A percentile compares a stretch with the other conserved stretches of the same genome.
Evolutionary conservation across 2,329 filamentous ascomycete genomes (phyloP).

Genomic region (Alternaria sp.): DNA sequence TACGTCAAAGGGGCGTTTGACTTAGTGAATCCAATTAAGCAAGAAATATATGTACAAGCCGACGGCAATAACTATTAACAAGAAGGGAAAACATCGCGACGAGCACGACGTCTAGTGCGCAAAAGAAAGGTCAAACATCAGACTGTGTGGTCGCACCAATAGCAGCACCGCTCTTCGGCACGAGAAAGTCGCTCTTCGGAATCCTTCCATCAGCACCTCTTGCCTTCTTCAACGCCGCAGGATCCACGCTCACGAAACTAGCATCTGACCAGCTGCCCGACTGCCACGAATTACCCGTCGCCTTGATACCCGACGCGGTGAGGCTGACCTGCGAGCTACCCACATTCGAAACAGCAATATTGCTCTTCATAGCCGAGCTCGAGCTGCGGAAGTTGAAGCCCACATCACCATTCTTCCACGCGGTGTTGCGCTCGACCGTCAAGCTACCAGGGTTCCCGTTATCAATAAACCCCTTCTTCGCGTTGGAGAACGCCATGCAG

Average conservation of each 20-base stretch:
- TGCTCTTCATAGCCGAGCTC: slow-evolving; percentile 46
- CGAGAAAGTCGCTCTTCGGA: slow-evolving; percentile 51
- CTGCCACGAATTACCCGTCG: slow-evolving; percentile 55
- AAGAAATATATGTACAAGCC: not conserved
- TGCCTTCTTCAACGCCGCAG: slow-evolving; percentile 44
- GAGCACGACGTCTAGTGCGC: not conserved
- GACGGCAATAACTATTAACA: not conserved
- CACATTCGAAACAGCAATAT: slow-evolving; percentile 49
- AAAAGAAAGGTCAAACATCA: slow-evolving; percentile 1
- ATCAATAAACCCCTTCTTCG: slow-evolving; percentile 56
- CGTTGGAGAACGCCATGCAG: slow-evolving; percentile 55
- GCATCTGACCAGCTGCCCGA: slow-evolving; percentile 47
- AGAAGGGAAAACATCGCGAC: not conserved
- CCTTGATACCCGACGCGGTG: slow-evolving; percentile 13
- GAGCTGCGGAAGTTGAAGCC: slow-evolving; percentile 50
- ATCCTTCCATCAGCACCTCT: slow-evolving; percentile 50
- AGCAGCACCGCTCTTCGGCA: slow-evolving; percentile 45
- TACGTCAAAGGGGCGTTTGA: not conserved
- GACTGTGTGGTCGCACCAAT: slow-evolving; percentile 50
- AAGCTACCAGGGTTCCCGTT: slow-evolving; percentile 54
- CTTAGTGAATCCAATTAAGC: not conserved
- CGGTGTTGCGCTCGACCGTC: slow-evolving; percentile 52
- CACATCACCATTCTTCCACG: slow-evolving; percentile 54
- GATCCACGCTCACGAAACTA: slow-evolving; percentile 49
- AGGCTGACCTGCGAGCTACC: slow-evolving; percentile 24